Base-by-base conservation (phyloP, 2,329 filamentous ascomycete genomes). In the Scytalidium sp. region DNA sequence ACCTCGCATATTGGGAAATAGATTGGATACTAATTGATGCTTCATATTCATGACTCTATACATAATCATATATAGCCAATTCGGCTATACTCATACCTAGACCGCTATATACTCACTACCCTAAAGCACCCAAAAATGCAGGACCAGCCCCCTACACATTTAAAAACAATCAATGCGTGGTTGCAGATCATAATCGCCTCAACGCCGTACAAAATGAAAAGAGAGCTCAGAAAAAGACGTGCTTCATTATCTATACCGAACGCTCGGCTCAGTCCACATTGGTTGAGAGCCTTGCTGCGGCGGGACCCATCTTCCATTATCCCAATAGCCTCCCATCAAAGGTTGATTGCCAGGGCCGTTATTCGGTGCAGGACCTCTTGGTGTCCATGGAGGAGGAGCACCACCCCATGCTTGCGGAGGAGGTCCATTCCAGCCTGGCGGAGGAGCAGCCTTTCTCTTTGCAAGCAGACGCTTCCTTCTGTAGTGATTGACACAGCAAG, bases 401-500 rank as follows among this genome's bases (percentile, higher is more conserved):
- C 32, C 32, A 36, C 11, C 11, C 6, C 5, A 15, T n/a, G 11
- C 13, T 15, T 36, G 32, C 17, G 32, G 13, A 36, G 50, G 32
- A n/a, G 42, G 17, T 6, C 41, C 41, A 29, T 43, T 45, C 50
- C 46, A 46, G 11, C 42, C 29, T 19, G 49, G 57, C 17, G 56
- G 47, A 4, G 54, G 53, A 7, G 44, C 19, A 11, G 52, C 41
- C n/a, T 47, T 46, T 8, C 29, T 36, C 10, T 45, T 15, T 21
- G 41, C 9, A 5, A 22, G 22, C 17, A 51, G 49, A 7, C 50
- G 51, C 44, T 55, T 50, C 19, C 56, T 56, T 39, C 72, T 67
- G 32, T 75, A 83, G 41, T 79, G 79, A 58, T 75, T 77, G 52
- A 77, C 70, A 60, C 85, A 76, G 70, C 90, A 96, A 63, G 78